These are phyloP conservation scores for Hypoxylon intermedium DNA, from an alignment of 495 filamentous ascomycete species.

Conservation along the genomic window DNA sequence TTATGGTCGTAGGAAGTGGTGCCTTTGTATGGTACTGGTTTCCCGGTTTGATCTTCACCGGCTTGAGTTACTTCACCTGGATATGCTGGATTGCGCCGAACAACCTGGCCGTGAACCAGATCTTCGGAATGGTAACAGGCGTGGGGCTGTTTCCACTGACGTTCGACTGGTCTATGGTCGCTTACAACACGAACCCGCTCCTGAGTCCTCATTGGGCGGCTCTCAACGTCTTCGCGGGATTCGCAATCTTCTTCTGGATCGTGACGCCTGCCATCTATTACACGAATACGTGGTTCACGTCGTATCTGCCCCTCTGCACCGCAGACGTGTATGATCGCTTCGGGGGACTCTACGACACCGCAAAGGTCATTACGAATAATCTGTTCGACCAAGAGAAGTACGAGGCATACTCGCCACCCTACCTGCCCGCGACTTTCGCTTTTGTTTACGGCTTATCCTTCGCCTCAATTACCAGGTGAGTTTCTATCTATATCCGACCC, in stretches of 20 bases:
- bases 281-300: conserved; percentile 43
- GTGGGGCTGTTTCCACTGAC: conserved; percentile 42
- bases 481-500: conserved; percentile 32
- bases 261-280: conserved; percentile 45
- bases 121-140: conserved; percentile 43
- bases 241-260: conserved; percentile 41
- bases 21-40: conserved; percentile 44
- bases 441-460: conserved; percentile 43
- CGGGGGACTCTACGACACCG: conserved; percentile 35
- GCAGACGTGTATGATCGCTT: conserved; percentile 41
- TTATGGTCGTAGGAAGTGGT: conserved; percentile 30
- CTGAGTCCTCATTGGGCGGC: conserved; percentile 40
- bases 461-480: conserved; percentile 50
- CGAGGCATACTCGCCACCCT: conserved; percentile 38
- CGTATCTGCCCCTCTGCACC: conserved; percentile 39
- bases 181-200: conserved; percentile 39
- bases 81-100: conserved; percentile 43
- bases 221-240: conserved; percentile 39
- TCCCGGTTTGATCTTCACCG: conserved; percentile 40
- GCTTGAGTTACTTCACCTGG: conserved; percentile 41
- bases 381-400: conserved; percentile 39
- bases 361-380: conserved; percentile 32
- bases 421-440: conserved; percentile 38
- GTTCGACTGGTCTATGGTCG: conserved; percentile 43
- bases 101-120: conserved; percentile 41